These are phyloP conservation scores for Simplicillium aogashimaense DNA, from an alignment of 2,329 filamentous ascomycete genomes.

Conservation along the genomic window DNA sequence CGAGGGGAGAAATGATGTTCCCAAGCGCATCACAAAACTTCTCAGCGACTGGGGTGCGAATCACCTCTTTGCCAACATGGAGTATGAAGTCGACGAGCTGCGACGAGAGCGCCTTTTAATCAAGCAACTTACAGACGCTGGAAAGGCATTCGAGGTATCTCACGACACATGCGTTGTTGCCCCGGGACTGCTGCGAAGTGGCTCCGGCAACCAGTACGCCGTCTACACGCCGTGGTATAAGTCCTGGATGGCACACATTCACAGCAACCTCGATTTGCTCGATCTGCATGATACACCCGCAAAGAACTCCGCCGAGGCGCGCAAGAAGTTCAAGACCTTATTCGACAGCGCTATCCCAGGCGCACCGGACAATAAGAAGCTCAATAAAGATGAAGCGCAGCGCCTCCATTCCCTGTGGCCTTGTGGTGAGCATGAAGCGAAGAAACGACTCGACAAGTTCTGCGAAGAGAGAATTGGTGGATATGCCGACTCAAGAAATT, in stretches of 20 bases:
- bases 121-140: conserved; percentile 47
- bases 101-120: conserved; percentile 64
- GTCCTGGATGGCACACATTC: conserved; percentile 64
- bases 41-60: conserved; percentile 62
- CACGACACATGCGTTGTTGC: conserved; percentile 79
- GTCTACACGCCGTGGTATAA: conserved; percentile 80
- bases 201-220: conserved; percentile 67
- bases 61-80: conserved; percentile 73
- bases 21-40: conserved; percentile 51
- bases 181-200: conserved; percentile 57
- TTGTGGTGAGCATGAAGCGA: conserved; percentile 64
- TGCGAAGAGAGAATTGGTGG: conserved; percentile 49
- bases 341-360: conserved; percentile 53
- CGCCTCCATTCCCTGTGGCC: conserved; percentile 56
- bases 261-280: conserved; percentile 58
- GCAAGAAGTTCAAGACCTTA: conserved; percentile 38
- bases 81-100: conserved; percentile 88
- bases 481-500: conserved; percentile 58
- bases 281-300: conserved; percentile 43
- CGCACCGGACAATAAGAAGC: conserved; percentile 51
- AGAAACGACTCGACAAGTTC: conserved; percentile 54
- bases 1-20: conserved; percentile 52
- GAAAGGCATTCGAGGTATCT: conserved; percentile 58
- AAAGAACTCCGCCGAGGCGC: conserved; percentile 21
- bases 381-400: conserved; percentile 48